Conservation (phyloP, 345 rosid species). For the Laguncularia racemosa region DNA sequence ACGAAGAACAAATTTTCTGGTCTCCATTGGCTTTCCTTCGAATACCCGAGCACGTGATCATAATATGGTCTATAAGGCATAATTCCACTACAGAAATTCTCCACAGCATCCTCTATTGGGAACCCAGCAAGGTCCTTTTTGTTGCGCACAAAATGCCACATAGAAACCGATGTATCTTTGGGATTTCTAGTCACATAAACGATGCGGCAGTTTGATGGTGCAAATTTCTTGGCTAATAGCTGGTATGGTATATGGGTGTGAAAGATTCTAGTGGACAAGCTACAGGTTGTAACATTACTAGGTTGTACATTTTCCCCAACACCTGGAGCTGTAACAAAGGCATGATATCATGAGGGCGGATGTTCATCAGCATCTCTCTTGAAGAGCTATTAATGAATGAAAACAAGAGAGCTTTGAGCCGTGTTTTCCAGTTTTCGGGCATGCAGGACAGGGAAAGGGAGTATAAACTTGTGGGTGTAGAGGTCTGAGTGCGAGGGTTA, state of each 20-base stretch:
- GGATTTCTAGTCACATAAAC: not conserved
- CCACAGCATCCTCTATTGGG: not conserved
- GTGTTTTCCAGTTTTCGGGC: slow-evolving; percentile 8
- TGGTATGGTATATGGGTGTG: not conserved
- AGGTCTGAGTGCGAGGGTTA: no score
- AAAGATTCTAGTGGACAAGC: not conserved
- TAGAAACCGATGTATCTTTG: slow-evolving; percentile 4
- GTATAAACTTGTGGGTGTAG: no score
- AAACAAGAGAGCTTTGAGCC: slow-evolving; percentile 10
- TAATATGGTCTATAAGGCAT: slow-evolving; percentile 7
- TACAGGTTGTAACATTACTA: no score
- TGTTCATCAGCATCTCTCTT: not conserved
- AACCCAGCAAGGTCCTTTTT: not conserved
- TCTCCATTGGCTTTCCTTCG: slow-evolving; percentile 1
- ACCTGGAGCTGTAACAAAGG: slow-evolving; percentile 2
- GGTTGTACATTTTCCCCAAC: not conserved
- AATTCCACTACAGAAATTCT: slow-evolving; percentile 9
- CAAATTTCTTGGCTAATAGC: not conserved
- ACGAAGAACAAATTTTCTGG: slow-evolving; percentile 6
- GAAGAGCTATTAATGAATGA: slow-evolving; percentile 2
- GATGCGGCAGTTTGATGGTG: not conserved
- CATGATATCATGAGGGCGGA: slow-evolving; percentile 5
- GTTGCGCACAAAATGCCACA: not conserved
- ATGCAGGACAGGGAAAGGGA: no score
- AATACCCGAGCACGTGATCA: slow-evolving; percentile 11